Base-by-base conservation (phyloP, 1,284 basidiomycete genomes). In the Coniferiporia sulphurascens region DNA sequence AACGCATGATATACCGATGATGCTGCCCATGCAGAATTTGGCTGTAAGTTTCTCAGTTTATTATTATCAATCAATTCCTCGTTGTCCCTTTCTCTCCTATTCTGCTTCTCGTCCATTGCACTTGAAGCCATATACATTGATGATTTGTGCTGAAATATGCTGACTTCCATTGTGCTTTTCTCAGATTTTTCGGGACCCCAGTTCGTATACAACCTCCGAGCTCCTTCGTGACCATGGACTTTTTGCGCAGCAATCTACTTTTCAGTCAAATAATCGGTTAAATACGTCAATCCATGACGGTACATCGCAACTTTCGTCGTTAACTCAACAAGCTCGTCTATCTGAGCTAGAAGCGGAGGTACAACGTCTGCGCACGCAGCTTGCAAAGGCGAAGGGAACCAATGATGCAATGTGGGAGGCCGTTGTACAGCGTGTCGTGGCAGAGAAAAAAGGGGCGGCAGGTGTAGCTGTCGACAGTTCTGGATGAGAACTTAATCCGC, bases 401-500 rank as follows among this genome's bases (percentile, higher is more conserved):
- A 96, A 95, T 65, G 91, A 95, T 67, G 79, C 82, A 55, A 95
- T 95, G 87, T 95, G 93, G 93, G 87, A 89, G 65, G 83, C 81
- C 1, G 82, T 95, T 2, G 86, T 91, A 34, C 82, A 85, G 63
- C 79, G 73, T 57, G 71, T 84, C n/a, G 72, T 87, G 4, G 69
- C 71, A 43, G 67, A 69, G 10, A 66, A 66, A 27, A 56, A 60
- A 43, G 50, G 44, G 34, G 19, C 38, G 32, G 35, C 32, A 27
- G 41, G 8, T 34, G 15, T 32, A 48, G 35, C 49, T 41, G 45
- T 36, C n/a, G 48, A 56, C 32, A 45, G 54, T 7, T 48, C 46
- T 36, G 17, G 45, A 15, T 56, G 36, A 49, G 1, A 21, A 4
- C 21, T 45, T 43, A n/a, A 15, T 34, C 45, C 15, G 27, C 17